phyloP scores from a whole-genome alignment of 1,139 yeast genomes.

The Hansenula sp. region DNA sequence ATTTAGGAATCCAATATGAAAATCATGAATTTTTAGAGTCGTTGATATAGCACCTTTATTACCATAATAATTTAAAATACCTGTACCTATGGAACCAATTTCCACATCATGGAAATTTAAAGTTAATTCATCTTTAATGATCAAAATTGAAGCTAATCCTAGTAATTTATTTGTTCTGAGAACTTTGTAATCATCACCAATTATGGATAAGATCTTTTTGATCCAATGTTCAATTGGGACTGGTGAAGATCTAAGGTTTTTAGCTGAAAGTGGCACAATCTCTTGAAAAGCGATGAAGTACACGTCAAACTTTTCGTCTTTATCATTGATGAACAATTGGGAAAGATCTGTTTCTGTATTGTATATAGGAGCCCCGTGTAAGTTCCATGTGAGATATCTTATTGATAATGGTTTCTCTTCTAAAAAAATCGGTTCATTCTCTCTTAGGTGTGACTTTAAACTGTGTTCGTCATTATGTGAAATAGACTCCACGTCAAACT shows the following conservation, averaged over 20 bases:
- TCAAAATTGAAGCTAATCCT: constrained; percentile 42
- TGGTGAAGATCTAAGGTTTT: constrained; percentile 38
- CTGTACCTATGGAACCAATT: constrained; percentile 47
- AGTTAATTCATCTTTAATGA: constrained; percentile 27
- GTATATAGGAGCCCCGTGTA: constrained; percentile 34
- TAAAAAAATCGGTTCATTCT: constrained; percentile 11
- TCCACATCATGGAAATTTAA: constrained; percentile 33
- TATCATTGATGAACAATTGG: constrained; percentile 15
- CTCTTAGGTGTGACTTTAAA: constrained; percentile 11
- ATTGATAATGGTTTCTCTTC: constrained; percentile 10
- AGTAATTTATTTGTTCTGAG: constrained; percentile 40
- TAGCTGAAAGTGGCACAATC: constrained; percentile 43
- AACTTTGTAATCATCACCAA: constrained; percentile 24
- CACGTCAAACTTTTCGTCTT: constrained; percentile 28
- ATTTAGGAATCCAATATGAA: constrained; percentile 48
- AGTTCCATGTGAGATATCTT: constrained; percentile 41
- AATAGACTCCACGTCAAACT: background rate
- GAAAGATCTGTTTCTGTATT: constrained; percentile 21
- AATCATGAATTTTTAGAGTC: constrained; percentile 32
- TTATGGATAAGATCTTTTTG: constrained; percentile 23
- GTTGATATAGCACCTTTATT: constrained; percentile 53
- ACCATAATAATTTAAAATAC: constrained; percentile 53
- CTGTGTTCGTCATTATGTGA: constrained; percentile 4
- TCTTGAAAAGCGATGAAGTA: constrained; percentile 47
- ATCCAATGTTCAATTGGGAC: constrained; percentile 36